Conservation (phyloP, 768 basidiomycete species). For the Boletus subcaerulescens region DNA sequence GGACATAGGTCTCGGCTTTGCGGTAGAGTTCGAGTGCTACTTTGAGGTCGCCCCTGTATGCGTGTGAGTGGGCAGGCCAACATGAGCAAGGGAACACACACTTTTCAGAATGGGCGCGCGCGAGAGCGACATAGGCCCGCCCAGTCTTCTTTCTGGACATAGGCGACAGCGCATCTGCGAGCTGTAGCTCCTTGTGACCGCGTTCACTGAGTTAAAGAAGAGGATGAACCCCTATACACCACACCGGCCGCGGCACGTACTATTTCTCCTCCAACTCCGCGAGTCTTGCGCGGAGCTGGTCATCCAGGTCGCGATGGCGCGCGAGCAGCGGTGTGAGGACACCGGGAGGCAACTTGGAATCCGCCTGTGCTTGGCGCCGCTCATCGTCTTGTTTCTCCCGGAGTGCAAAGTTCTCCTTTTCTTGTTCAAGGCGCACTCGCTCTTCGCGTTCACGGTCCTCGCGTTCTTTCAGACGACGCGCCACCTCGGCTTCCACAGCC, state of each 20-base stretch:
- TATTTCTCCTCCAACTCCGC: slow-evolving; percentile 71
- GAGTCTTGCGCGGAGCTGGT: slow-evolving; percentile 60
- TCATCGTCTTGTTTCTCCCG: slow-evolving; percentile 14
- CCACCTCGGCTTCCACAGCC: slow-evolving; percentile 73
- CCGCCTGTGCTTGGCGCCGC: slow-evolving; percentile 3
- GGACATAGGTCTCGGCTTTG: slow-evolving; percentile 78
- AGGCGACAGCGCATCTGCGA: slow-evolving; percentile 65
- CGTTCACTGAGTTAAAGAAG: slow-evolving; percentile 44
- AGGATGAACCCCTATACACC: slow-evolving; percentile 13
- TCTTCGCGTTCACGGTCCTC: slow-evolving; percentile 36
- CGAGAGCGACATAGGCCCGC: slow-evolving; percentile 79
- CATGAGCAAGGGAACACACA: slow-evolving; percentile 32
- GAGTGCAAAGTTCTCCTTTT: slow-evolving; percentile 25
- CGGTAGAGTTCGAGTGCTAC: slow-evolving; percentile 79
- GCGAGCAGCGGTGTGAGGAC: slow-evolving; percentile 61
- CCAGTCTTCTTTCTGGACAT: slow-evolving; percentile 80
- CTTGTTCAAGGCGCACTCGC: slow-evolving; percentile 21
- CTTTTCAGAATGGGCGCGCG: slow-evolving; percentile 80
- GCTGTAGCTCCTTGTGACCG: slow-evolving; percentile 56
- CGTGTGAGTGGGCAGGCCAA: not conserved
- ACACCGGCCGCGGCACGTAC: slow-evolving; percentile 41
- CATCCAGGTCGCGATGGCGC: slow-evolving; percentile 65
- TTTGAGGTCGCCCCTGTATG: slow-evolving; percentile 68
- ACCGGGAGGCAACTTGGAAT: slow-evolving; percentile 29
- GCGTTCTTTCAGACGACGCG: slow-evolving; percentile 54